These are phyloP conservation scores for Calocybe gambosa DNA, from an alignment of 1,284 basidiomycete genomes.

Conservation along the genomic window DNA sequence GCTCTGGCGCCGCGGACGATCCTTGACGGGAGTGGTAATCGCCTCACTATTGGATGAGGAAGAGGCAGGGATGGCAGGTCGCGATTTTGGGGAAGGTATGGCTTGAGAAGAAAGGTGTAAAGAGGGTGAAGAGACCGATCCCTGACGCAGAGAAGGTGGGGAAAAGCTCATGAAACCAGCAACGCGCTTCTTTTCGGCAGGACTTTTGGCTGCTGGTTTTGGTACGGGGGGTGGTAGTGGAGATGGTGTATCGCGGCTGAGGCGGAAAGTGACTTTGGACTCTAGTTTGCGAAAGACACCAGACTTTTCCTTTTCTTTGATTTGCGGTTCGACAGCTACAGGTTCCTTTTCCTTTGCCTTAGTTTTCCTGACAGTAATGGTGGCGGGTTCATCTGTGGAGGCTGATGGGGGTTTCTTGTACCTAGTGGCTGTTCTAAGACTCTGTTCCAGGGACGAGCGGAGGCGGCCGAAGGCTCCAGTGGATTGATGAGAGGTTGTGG, in stretches of 20 bases:
- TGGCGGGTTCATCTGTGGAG: conserved; percentile 35
- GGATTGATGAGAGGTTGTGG: conserved; percentile 30
- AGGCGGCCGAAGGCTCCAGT: conserved; percentile 57
- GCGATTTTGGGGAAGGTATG: conserved; percentile 45
- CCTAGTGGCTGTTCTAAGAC: conserved; percentile 54
- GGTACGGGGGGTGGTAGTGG: conserved; percentile 21
- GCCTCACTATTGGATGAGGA: conserved; percentile 38
- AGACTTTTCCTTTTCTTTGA: conserved; percentile 35
- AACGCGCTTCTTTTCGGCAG: conserved; percentile 32
- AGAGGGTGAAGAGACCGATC: conserved; percentile 66
- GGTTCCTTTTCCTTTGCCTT: conserved; percentile 37
- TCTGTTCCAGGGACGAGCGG: conserved; percentile 60
- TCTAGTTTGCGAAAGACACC: conserved; percentile 30
- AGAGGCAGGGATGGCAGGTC: conserved; percentile 40
- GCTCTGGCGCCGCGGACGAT: conserved; percentile 34
- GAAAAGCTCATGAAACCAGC: conserved; percentile 53
- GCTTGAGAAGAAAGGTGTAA: conserved; percentile 53
- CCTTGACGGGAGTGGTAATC: conserved; percentile 36
- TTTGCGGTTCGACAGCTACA: conserved; percentile 24
- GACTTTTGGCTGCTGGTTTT: conserved; percentile 20
- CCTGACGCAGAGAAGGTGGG: conserved; percentile 59
- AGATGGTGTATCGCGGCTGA: conserved; percentile 40
- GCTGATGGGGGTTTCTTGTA: conserved; percentile 38
- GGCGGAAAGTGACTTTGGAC: conserved; percentile 52
- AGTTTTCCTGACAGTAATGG: conserved; percentile 32